Conservation (phyloP, 345 rosid species). For the Rhodamnia argentea region DNA sequence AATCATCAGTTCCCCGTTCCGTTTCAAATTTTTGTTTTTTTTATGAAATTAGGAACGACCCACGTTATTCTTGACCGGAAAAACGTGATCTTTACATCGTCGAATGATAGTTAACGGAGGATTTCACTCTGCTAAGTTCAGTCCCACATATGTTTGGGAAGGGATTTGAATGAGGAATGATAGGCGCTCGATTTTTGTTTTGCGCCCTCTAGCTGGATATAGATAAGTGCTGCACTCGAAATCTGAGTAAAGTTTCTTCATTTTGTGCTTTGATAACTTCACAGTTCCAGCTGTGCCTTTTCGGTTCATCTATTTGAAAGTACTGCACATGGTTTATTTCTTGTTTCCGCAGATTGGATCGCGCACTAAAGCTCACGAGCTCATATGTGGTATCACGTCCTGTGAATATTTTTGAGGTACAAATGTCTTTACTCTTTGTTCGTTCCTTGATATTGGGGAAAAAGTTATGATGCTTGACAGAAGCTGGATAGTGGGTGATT, state of each 20-base stretch:
- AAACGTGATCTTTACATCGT: background rate
- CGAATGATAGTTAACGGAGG: background rate
- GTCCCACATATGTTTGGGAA: background rate
- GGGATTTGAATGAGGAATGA: background rate
- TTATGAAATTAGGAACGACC: background rate
- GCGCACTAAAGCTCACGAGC: constrained; percentile 21
- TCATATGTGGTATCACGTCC: constrained; percentile 17
- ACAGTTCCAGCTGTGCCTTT: background rate
- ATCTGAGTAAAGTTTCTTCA: background rate
- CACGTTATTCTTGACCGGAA: background rate
- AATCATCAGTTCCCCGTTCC: too few relatives aligned
- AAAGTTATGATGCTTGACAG: background rate
- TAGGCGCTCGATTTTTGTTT: background rate
- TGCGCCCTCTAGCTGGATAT: background rate
- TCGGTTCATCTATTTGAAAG: background rate
- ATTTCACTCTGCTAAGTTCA: background rate
- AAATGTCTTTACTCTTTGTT: background rate
- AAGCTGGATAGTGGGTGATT: background rate
- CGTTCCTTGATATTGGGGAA: background rate
- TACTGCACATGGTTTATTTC: background rate
- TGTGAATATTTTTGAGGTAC: constrained; percentile 28
- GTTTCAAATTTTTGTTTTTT: background rate
- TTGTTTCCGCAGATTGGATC: constrained; percentile 24
- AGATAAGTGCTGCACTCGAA: background rate
- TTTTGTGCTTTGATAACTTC: background rate